These are phyloP conservation scores for Pleomassaria siparia DNA, from an alignment of 2,329 filamentous ascomycete genomes.

Conservation along the genomic window DNA sequence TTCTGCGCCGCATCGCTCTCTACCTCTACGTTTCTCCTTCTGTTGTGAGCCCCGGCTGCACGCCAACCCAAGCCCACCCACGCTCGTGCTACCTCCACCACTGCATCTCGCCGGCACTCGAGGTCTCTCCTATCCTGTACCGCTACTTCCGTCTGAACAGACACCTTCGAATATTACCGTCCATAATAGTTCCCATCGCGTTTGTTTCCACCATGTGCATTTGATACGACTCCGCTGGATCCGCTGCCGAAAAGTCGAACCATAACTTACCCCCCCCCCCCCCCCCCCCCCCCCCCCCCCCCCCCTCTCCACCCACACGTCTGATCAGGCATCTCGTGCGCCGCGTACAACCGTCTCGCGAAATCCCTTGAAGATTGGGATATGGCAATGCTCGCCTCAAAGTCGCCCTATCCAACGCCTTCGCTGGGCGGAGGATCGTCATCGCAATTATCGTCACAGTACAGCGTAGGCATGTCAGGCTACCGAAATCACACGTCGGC, in stretches of 20 bases:
- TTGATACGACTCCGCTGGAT: constrained; percentile 7
- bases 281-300: too few species aligned
- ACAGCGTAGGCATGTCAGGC: constrained; percentile 34
- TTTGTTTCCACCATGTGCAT: constrained; percentile 14
- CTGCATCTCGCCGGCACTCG: constrained; percentile 17
- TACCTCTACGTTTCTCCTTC: not conserved
- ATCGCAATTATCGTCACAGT: constrained; percentile 37
- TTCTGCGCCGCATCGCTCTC: not conserved
- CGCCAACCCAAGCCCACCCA: not conserved
- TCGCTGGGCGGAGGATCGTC: constrained; percentile 45
- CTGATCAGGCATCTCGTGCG: not conserved
- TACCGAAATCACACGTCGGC: constrained; percentile 40
- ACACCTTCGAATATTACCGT: not conserved
- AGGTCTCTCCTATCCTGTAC: constrained; percentile 6
- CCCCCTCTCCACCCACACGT: not conserved
- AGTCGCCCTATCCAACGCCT: constrained; percentile 65
- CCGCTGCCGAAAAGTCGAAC: constrained; percentile 6
- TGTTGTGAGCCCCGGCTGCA: constrained; percentile 4
- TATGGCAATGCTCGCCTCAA: constrained; percentile 80
- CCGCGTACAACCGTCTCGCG: not conserved
- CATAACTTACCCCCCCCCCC: too few species aligned
- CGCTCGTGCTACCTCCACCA: constrained; percentile 11
- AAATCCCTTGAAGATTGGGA: not conserved
- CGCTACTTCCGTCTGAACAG: constrained; percentile 5
- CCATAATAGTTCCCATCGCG: not conserved